Evolutionary conservation across 208 protist genomes (phyloP).

Genomic region (Novymonas esmeraldas): DNA sequence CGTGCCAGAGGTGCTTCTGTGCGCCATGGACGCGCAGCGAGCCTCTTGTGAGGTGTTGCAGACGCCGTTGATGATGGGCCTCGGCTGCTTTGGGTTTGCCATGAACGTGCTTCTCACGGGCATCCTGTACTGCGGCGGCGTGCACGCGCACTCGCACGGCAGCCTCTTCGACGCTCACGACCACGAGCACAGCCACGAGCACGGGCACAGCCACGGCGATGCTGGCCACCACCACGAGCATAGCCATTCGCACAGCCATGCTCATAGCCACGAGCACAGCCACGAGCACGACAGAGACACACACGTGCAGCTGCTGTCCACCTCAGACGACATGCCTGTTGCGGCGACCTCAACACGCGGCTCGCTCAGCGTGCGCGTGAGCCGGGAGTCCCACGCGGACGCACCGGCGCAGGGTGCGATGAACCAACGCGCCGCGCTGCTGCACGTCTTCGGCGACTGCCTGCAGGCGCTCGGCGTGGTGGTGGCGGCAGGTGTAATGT

Average conservation of each 20-base stretch:
- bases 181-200: slow-evolving; percentile 13
- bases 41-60: slow-evolving; percentile 15
- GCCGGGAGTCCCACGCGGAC: slow-evolving; percentile 18
- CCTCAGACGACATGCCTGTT: slow-evolving; percentile 5
- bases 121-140: slow-evolving; percentile 23
- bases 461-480: slow-evolving; percentile 22
- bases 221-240: neutral
- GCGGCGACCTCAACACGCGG: slow-evolving; percentile 5
- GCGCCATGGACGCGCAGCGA: slow-evolving; percentile 4
- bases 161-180: slow-evolving; percentile 7
- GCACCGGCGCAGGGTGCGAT: slow-evolving; percentile 18
- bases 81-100: slow-evolving; percentile 20
- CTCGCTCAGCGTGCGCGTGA: slow-evolving; percentile 21
- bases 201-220: neutral
- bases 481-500: slow-evolving; percentile 14
- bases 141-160: slow-evolving; percentile 23
- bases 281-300: slow-evolving; percentile 9
- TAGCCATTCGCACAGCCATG: neutral
- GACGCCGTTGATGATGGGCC: slow-evolving; percentile 25
- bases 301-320: neutral
- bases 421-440: slow-evolving; percentile 20
- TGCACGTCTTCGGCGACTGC: slow-evolving; percentile 27
- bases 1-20: slow-evolving; percentile 14
- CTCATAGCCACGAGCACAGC: neutral
- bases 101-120: slow-evolving; percentile 30